Conservation (phyloP, 306 rosid genomes). For the Quercus parvula region DNA sequence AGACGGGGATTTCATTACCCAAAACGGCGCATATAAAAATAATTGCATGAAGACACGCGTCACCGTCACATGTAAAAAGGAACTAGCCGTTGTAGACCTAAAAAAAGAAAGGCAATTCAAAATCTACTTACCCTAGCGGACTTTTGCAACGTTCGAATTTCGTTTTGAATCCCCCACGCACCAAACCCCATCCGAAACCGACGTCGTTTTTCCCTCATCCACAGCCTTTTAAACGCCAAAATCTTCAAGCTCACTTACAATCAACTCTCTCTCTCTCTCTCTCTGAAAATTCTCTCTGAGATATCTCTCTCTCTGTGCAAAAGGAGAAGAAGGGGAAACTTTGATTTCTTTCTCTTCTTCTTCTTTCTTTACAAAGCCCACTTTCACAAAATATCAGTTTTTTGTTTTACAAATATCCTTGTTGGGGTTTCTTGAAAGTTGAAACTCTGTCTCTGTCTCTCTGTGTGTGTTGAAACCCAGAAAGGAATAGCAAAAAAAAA, state of each 20-base stretch:
- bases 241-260: background rate
- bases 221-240: background rate
- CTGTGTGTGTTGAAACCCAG: no score
- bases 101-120: background rate
- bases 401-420: background rate
- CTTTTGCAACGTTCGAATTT: slow-evolving; percentile 36
- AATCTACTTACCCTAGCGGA: background rate
- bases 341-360: background rate
- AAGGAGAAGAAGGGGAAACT: slow-evolving; percentile 1
- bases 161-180: slow-evolving; percentile 7
- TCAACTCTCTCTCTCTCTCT: slow-evolving; percentile 9
- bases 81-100: slow-evolving; percentile 44
- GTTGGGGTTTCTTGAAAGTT: background rate
- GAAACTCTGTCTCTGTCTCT: background rate
- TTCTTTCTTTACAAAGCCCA: background rate
- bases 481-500: background rate
- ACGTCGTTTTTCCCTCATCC: slow-evolving; percentile 3
- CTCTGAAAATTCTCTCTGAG: background rate
- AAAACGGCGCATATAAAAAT: no score
- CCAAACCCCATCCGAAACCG: background rate
- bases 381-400: background rate
- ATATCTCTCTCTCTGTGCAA: background rate
- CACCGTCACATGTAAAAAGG: background rate
- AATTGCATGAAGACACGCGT: no score
- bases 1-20: no score